Evolutionary conservation across 192 early-diverging fungal genomes (phyloP), one percentile per base, ranked within the genome.

Genomic region (Spizellomyces punctatus): DNA sequence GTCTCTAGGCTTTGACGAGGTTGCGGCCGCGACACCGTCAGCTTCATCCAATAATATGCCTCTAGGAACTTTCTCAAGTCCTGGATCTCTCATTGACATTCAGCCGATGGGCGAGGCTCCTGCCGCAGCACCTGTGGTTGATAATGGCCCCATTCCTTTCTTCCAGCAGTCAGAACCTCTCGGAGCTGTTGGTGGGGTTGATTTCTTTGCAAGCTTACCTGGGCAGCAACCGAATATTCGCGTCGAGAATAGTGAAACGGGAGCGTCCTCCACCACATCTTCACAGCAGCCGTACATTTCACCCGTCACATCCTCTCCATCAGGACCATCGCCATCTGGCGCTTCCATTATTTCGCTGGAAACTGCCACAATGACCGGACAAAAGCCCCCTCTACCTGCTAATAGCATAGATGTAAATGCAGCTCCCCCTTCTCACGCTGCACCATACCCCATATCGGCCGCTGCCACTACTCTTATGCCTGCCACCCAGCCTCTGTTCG

Each of bases 291-390:
- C 70, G 27, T 17, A 10, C 42, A 36, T 47, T 27, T 43, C 44
- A 6, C 42, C 63, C 47, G 12, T 64, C n/a, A n/a, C n/a, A 5
- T n/a, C 64, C 0, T 41, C 72, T 1, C 49, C 72, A 58, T 46
- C 63, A 45, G 49, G 19, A 9, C 50, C 47, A 4, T 67, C 73
- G 8, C 66, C 73, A 6, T 63, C 64, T 10, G 48, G 41, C 16
- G 46, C 8, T 10, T 67, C 64, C n/a, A 67, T 74, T 14, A 59
- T 73, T 10, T 73, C 72, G 5, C 55, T 73, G 10, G 72, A 73
- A 22, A 65, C 12, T 8, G 64, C 72, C 5, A 47, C 72, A 1
- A 73, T 49, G 6, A 41, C 41, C 21, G 72, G 72, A 10, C 64
- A 74, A 50, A 16, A 52, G 17, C 52, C 27, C 19, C 4, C 49